Evolutionary conservation across 2,329 filamentous ascomycete genomes (phyloP).

Genomic region (Fusarium pseudocircinatum): DNA sequence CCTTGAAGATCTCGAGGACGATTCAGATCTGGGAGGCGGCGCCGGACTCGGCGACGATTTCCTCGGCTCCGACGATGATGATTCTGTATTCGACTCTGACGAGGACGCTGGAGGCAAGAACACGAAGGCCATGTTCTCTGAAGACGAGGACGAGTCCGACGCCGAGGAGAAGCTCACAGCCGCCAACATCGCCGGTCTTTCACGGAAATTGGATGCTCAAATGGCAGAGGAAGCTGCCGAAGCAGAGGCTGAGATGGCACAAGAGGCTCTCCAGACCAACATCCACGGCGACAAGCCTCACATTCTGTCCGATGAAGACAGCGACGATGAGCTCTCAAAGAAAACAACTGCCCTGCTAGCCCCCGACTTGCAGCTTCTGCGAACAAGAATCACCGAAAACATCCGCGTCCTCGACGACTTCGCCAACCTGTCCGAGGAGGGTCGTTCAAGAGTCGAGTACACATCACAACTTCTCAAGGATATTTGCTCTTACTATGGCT

Average conservation of each 20-base stretch:
- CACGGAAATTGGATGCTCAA: conserved; percentile 82
- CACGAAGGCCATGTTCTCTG: conserved; percentile 81
- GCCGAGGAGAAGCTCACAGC: conserved; percentile 91
- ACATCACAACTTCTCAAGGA: conserved; percentile 87
- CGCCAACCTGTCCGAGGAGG: conserved; percentile 79
- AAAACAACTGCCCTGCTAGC: conserved; percentile 75
- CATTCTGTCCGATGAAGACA: conserved; percentile 70
- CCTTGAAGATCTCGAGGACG: conserved; percentile 59
- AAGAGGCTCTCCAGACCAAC: conserved; percentile 90
- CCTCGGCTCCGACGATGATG: conserved; percentile 64
- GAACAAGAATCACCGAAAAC: conserved; percentile 90
- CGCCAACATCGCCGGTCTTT: conserved; percentile 94
- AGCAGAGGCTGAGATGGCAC: conserved; percentile 85
- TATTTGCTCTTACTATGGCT: conserved; percentile 96
- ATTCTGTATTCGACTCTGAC: conserved; percentile 78
- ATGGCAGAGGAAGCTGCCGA: conserved; percentile 82
- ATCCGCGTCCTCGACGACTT: conserved; percentile 93
- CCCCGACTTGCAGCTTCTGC: conserved; percentile 88
- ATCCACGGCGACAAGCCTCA: conserved; percentile 80
- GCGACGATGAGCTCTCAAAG: conserved; percentile 67
- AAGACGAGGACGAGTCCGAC: conserved; percentile 90
- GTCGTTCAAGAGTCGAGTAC: conserved; percentile 87
- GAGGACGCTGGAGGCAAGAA: conserved; percentile 63
- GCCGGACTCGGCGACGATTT: conserved; percentile 66
- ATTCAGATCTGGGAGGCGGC: conserved; percentile 50